Evolutionary conservation across 2,329 filamentous ascomycete genomes (phyloP), one percentile per base, ranked within the genome.

Genomic region (Alternaria alternata): DNA sequence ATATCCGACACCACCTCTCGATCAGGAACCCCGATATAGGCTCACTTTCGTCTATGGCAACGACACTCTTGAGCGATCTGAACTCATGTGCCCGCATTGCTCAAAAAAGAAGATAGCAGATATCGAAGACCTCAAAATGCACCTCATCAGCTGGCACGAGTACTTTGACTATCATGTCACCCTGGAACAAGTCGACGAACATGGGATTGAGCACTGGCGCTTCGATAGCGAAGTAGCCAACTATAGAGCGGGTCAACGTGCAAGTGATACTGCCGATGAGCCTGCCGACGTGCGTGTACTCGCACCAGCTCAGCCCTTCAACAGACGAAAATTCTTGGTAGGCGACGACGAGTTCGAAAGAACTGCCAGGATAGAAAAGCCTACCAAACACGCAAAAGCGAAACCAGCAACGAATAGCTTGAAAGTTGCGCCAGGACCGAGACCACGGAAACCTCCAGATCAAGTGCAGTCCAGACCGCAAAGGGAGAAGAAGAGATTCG

Each of bases 71-170:
- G 52, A 32, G 5, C 28, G 57, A 3, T 36, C 64, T 3, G 59
- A 59, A 3, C 51, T 67, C 4, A 11, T 56, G 8, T 76, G 74
- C 46, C 57, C 66, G 26, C 63, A 72, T 26, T 74, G 73, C 38
- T 36, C 39, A 8, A 47, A 26, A 22, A 55, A 58, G 22, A 56
- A 54, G 32, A 59, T 51, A 9, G 34, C 16, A 5, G 54, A 64
- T 6, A 59, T 72, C 2, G 58, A 68, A n/a, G 65, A 66, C 22
- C 66, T 82, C 3, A 68, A 73, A 12, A 67, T 77, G 52, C 80
- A 82, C 54, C 59, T 78, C 6, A 57, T 73, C 6, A 56, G 64
- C 16, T 69, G 67, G 58, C 80, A 82, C 54, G 74, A 78, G 20
- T 67, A 78, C 32, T 76, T 79, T 54, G 63, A 63, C 7, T 76